Percentiles rank a stretch among this genome's conserved stretches.
Conservation (phyloP, 225 moss, liverwort and hornwort genomes). For the Thuidium tamariscinum region DNA sequence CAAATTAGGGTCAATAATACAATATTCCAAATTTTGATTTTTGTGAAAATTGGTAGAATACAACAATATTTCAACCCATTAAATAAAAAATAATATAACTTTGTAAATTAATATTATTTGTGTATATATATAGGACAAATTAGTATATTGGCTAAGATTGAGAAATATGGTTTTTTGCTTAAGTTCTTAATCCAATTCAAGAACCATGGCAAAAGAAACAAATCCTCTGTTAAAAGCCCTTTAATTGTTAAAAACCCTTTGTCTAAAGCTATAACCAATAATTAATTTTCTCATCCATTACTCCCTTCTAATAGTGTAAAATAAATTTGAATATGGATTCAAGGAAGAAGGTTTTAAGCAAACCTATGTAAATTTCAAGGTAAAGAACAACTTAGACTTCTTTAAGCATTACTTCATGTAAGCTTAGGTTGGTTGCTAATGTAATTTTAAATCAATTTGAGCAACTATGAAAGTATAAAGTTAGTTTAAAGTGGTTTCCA, state of each 20-base stretch:
- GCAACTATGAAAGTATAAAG: accelerated
- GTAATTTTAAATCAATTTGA: neutral
- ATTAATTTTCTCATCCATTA: neutral
- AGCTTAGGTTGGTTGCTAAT: neutral
- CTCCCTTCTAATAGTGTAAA: neutral
- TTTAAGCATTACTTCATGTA: accelerated
- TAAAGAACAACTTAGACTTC: neutral
- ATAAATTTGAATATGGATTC: accelerated
- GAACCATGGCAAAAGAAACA: accelerated
- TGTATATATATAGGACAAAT: neutral
- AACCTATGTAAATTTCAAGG: neutral
- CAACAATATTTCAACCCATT: accelerated
- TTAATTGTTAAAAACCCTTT: neutral
- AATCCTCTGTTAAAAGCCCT: too few species aligned
- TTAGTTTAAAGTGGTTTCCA: neutral
- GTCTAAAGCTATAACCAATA: accelerated
- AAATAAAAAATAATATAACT: neutral
- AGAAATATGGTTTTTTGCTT: accelerated
- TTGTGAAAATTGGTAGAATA: neutral
- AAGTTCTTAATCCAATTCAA: neutral
- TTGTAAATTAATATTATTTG: neutral
- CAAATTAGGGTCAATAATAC: accelerated
- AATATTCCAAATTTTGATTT: neutral
- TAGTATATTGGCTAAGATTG: accelerated
- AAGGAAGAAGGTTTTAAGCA: accelerated